Evolutionary conservation across 345 rosid genomes (phyloP), one percentile per base, ranked within the genome.

Genomic region (Eutrema japonicum): DNA sequence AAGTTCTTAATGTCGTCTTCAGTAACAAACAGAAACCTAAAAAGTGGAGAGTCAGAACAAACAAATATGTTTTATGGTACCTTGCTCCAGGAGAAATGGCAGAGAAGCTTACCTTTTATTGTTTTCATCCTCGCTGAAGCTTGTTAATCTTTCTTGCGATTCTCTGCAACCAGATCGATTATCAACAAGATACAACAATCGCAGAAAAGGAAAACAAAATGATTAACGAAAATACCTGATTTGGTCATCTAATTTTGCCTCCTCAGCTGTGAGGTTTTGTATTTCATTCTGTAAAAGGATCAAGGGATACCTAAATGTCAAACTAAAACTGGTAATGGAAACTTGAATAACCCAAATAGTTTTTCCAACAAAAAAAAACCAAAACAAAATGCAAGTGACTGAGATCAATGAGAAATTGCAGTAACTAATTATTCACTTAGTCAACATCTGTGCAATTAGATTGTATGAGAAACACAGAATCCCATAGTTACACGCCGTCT

Each of bases 1-100:
- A 92, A 72, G 83, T 59, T 83, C 87, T 92, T 95, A 79, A 95
- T 92, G 77, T 95, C 99, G 33, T 95, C 96, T 83, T 92, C 96
- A 4, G 99, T 92, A 80, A 95, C 92, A 83, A 92, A 95, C 80
- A 95, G 92, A 85, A 89, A 83, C 94, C 99, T 95, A 66, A 55
- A 56, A 76, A 40, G 54, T 38, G 45, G 72, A 71, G 74, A 43
- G 62, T 58, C 74, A 85, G 76, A 55, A 53, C n/a, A 51, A 65
- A 65, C 12, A 47, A 2, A 14, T 36, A 52, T 35, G 40, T 22
- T 73, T n/a, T 42, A 18, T 13, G 37, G 5, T 45, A 73, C 43
- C 27, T 73, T 68, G 36, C 12, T 7, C 10, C 38, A 55, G n/a
- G 37, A 48, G 43, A 69, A 41, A 50, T 54, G 70, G 56, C 38